Evolutionary conservation across 345 rosid species (phyloP), one percentile per base, ranked within the genome.

Genomic region (Rhizophora mangle): DNA sequence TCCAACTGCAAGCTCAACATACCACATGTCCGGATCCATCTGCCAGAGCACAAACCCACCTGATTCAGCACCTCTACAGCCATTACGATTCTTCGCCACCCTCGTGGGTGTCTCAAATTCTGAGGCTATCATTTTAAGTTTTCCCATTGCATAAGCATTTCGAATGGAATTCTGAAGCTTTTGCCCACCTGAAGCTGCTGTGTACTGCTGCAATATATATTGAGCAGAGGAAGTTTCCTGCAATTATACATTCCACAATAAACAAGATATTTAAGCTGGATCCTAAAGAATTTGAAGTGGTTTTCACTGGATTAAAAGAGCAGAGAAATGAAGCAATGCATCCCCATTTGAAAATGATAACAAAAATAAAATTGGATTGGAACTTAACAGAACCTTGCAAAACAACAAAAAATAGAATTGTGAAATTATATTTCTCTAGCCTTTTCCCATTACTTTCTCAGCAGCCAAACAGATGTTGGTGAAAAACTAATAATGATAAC

Each of bases 31-130:
- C 6, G 97, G 97, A 81, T 92, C 76, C 97, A 92, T 92, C 82
- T 92, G 96, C 97, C 97, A 92, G n/a, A 92, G 96, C 64, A 92
- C 97, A 60, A 92, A 92, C 3, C 97, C 96, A 39, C 97, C 97
- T 0, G 89, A 77, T 74, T 92, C 96, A 2, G 85, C 83, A 72
- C 76, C 72, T 57, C 86, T 79, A 0, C 91, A 76, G 56, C 83
- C 80, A 64, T 79, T 85, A 20, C 89, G 77, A 52, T 84, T 89
- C 88, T 81, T 88, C 56, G 89, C 88, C 0, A 91, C 92, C 79
- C 74, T 89, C 0, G 88, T 84, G 5, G 97, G 87, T 0, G 97
- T 89, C 72, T 85, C 97, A 34, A 83, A 79, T 75, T 89, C 97
- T 0, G 92, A 85, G 67, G 93, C 84, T 20, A 87, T 79, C 97